Conservation (phyloP, 2,329 filamentous ascomycete genomes). For the Arthrobotrys pseudoclavata region DNA sequence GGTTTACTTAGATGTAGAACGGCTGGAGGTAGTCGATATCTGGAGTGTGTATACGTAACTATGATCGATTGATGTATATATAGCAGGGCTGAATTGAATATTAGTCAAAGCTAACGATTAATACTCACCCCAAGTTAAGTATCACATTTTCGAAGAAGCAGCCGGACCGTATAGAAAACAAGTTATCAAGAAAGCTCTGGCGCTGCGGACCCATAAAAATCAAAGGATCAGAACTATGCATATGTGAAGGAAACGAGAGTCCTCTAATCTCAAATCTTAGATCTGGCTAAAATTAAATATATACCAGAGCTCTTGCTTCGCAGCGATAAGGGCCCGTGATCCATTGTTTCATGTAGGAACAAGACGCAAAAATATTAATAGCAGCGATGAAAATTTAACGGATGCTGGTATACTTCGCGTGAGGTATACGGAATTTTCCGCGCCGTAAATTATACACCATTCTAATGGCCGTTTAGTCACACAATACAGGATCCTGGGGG, state of each 20-base stretch:
- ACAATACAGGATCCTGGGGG: background rate
- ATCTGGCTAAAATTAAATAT: background rate
- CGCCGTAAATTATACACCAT: too few relatives aligned
- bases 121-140: too few relatives aligned
- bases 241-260: too few relatives aligned
- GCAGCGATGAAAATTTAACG: background rate
- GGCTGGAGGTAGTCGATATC: background rate
- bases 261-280: too few relatives aligned
- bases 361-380: background rate
- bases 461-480: background rate
- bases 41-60: background rate
- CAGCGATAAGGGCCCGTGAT: background rate
- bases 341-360: background rate
- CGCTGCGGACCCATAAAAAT: too few relatives aligned
- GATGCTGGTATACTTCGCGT: too few relatives aligned
- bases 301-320: too few relatives aligned
- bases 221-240: too few relatives aligned
- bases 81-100: background rate
- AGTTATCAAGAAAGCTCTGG: too few relatives aligned
- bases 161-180: too few relatives aligned
- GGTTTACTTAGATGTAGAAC: conserved; percentile 61
- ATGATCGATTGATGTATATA: background rate
- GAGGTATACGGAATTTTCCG: background rate
- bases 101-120: too few relatives aligned
- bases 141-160: too few relatives aligned